A percentile compares a stretch with the other conserved stretches of the same genome.
These are phyloP conservation scores for Fonsecaea monophora DNA, from an alignment of 2,329 filamentous ascomycete genomes.

Conservation along the genomic window DNA sequence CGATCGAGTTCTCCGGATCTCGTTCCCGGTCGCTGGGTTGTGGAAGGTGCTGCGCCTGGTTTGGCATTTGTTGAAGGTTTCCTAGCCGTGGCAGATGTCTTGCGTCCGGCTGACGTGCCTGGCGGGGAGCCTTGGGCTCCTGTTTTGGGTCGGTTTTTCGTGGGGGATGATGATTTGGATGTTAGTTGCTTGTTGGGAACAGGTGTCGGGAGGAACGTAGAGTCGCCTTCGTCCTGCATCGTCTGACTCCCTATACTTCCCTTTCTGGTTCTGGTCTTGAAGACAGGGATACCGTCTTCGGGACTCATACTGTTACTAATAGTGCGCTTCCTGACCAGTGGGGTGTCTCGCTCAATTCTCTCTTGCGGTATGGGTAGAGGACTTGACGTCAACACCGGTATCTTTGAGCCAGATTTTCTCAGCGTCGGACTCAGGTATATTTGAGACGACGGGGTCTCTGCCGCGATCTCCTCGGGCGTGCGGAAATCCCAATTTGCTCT, in stretches of 20 bases:
- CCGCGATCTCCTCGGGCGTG: constrained; percentile 76
- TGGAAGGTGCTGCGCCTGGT: constrained; percentile 47
- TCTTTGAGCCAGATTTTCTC: constrained; percentile 74
- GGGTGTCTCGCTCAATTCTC: constrained; percentile 75
- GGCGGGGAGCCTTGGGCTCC: constrained; percentile 35
- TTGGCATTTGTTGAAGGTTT: constrained; percentile 49
- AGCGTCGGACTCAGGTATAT: constrained; percentile 60
- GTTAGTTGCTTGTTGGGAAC: constrained; percentile 37
- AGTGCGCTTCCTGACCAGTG: constrained; percentile 65
- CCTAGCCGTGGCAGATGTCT: constrained; percentile 49
- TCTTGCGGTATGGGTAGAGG: constrained; percentile 75
- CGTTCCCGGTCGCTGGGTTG: constrained; percentile 65
- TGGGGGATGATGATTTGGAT: constrained; percentile 41
- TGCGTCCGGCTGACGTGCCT: constrained; percentile 44
- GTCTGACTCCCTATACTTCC: constrained; percentile 43
- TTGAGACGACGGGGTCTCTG: constrained; percentile 55
- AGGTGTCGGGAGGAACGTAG: constrained; percentile 27
- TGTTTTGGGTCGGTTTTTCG: constrained; percentile 43
- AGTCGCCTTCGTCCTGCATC: constrained; percentile 31
- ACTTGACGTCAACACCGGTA: constrained; percentile 83
- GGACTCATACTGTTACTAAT: constrained; percentile 65
- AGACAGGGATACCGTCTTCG: constrained; percentile 64
- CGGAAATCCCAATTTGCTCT: constrained; percentile 72
- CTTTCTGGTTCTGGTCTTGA: constrained; percentile 70
- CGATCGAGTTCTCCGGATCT: constrained; percentile 63